phyloP scores from a whole-genome alignment of 2,329 filamentous ascomycete species.

The Pestalotiopsis sp. region DNA sequence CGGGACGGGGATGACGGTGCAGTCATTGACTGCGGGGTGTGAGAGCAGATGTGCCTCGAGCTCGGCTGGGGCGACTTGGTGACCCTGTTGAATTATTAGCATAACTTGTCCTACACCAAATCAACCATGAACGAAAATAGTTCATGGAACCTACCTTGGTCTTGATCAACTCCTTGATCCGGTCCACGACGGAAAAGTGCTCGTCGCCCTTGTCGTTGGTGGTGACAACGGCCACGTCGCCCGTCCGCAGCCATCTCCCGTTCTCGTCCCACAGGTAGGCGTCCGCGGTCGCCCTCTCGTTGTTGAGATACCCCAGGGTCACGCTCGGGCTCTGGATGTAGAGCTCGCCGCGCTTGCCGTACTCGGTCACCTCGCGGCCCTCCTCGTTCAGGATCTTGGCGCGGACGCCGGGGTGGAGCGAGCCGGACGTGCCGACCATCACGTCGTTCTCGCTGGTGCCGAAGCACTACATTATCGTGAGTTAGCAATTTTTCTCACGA shows the following conservation, averaged over 20 bases:
- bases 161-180: slow-evolving; percentile 58
- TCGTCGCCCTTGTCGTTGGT: slow-evolving; percentile 69
- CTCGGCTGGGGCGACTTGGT: slow-evolving; percentile 83
- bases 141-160: slow-evolving; percentile 41
- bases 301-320: slow-evolving; percentile 83
- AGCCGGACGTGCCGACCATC: slow-evolving; percentile 72
- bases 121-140: too few relatives aligned
- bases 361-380: slow-evolving; percentile 67
- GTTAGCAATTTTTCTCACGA: too few relatives aligned
- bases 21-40: slow-evolving; percentile 76
- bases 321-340: slow-evolving; percentile 77
- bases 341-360: slow-evolving; percentile 77
- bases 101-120: neutral
- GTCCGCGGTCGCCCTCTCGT: slow-evolving; percentile 79
- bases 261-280: slow-evolving; percentile 72
- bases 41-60: slow-evolving; percentile 79
- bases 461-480: slow-evolving; percentile 38
- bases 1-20: slow-evolving; percentile 75
- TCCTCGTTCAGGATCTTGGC: slow-evolving; percentile 70
- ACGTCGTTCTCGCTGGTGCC: slow-evolving; percentile 65
- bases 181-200: slow-evolving; percentile 83
- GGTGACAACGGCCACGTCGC: slow-evolving; percentile 78
- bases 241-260: slow-evolving; percentile 78
- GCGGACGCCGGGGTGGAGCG: slow-evolving; percentile 64
- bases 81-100: slow-evolving; percentile 47